Evolutionary conservation across 2,329 filamentous ascomycete species (phyloP), one percentile per base, ranked within the genome.

Genomic region (Colletotrichum theobromicola): DNA sequence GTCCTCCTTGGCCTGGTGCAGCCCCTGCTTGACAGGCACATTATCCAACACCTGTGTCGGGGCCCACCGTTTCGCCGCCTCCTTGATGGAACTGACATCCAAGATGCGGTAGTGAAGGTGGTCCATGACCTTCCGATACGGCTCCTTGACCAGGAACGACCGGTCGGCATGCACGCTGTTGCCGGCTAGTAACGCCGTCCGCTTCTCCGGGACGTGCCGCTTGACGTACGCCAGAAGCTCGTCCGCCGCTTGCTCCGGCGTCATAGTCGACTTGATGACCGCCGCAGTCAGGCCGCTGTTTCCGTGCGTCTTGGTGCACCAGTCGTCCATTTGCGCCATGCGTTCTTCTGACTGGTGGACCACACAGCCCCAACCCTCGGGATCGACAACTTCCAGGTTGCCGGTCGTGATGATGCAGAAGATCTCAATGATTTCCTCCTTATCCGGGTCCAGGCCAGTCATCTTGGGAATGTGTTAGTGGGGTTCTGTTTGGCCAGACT

Each of bases 91-190:
- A 83, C 95, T 98, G 69, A 98, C 95, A 82, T 99, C 97, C 62
- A 98, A 86, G 76, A 99, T 94, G 18, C 97, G 91, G 84, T 99
- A 95, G 84, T 98, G 94, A 77, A 99, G 87, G 83, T 97, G 91
- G 71, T 94, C 90, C 63, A 94, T 85, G 3, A 98, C 92, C 74
- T 88, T 86, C 50, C 88, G 90, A 84, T 96, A 99, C 0, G 96
- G 95, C 71, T 88, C 88, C 76, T 91, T 90, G 7, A 91, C 88
- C 74, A 99, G 87, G 81, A 99, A 99, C 3, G 91, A 91, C 79
- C 92, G 92, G 84, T 99, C 97, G 5, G 94, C 95, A 82, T 99
- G 96, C 30, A 99, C 94, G 72, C 93, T 97, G 85, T 98, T 99
- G 3, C 97, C 97, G 1, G 97, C 96, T 53, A 99, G 88, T 72